Conservation (phyloP, 148 eudicot genomes). For the Fagopyrum esculentum region DNA sequence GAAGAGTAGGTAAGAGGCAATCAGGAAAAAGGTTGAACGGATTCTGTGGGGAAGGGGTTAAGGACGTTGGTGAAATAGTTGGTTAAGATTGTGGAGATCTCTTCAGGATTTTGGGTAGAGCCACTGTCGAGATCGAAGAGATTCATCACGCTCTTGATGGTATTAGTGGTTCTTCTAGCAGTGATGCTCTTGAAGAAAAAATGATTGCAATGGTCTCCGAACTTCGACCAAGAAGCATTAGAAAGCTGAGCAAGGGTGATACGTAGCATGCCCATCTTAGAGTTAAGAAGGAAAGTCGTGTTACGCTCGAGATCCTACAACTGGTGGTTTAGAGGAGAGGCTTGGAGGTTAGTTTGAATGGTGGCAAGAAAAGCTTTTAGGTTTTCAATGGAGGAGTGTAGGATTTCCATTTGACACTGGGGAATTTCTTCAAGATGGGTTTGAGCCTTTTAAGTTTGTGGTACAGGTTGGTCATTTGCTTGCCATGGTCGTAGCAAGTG, state of each 20-base stretch:
- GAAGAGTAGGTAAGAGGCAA: neutral
- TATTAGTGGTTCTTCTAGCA: too few relatives aligned
- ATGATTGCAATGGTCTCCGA: neutral
- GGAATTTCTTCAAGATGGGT: too few relatives aligned
- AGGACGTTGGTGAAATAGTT: neutral
- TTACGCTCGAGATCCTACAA: too few relatives aligned
- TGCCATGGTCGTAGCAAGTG: neutral
- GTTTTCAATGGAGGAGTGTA: too few relatives aligned
- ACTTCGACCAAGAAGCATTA: too few relatives aligned
- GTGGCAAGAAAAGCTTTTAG: too few relatives aligned
- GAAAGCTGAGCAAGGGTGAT: too few relatives aligned
- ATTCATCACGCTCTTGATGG: too few relatives aligned
- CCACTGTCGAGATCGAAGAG: neutral
- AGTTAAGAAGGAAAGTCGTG: neutral
- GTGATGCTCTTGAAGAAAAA: neutral
- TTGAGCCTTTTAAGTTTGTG: neutral
- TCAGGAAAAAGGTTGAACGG: neutral
- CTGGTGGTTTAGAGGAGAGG: too few relatives aligned
- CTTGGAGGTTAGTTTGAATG: too few relatives aligned
- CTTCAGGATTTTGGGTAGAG: too few relatives aligned
- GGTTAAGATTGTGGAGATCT: neutral
- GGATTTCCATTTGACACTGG: too few relatives aligned
- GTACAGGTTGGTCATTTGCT: neutral
- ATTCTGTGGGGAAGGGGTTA: neutral
- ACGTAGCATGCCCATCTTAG: neutral